Base-by-base conservation (phyloP, 2,329 filamentous ascomycete species). In the Ophiostoma angusticollis region DNA sequence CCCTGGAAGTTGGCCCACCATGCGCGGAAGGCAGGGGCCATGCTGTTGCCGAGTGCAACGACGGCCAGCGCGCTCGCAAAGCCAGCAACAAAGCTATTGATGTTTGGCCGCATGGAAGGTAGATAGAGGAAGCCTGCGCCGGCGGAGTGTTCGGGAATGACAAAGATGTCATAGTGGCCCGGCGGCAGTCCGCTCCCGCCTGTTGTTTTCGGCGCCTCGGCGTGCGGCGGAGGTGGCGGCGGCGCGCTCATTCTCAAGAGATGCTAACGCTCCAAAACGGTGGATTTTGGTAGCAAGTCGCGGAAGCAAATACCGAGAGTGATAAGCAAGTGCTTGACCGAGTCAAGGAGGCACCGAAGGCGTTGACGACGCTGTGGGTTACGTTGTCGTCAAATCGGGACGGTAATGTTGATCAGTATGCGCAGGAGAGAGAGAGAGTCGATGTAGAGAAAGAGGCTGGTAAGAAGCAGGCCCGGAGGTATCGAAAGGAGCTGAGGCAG, bases 151-250 rank as follows among this genome's bases (percentile, higher is more conserved):
- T 87, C 84, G 7, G 89, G 89, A 53, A 96, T 87, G 57, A 95
- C 81, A 64, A 95, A 95, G 55, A 96, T 93, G 64, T 96, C 89
- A 61, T 94, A 96, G 56, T 91, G 93, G 40, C 89, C 87, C 1
- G 82, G 71, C 3, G 89, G 89, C 34, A 95, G 66, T 9, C 58
- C 56, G 39, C 61, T 58, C n/a, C 58, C 55, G 39, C 61, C 58
- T 37, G 74, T 69, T 16, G 73, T 74, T 57, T 79, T 79, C 35
- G 84, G 82, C 49, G 77, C 80, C 54, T 77, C 70, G 60, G 86
- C 85, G 63, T 94, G 86, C 55, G 86, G 86, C 49, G 83, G 84
- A 49, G 84, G 85, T 47, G 86, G 86, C 46, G 86, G 86, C 47
- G 80, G 80, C 50, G 73, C 63, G 58, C 61, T 69, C 63, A 69